Evolutionary conservation across 345 rosid species (phyloP), one percentile per base, ranked within the genome.

Genomic region (Citrus maxima): DNA sequence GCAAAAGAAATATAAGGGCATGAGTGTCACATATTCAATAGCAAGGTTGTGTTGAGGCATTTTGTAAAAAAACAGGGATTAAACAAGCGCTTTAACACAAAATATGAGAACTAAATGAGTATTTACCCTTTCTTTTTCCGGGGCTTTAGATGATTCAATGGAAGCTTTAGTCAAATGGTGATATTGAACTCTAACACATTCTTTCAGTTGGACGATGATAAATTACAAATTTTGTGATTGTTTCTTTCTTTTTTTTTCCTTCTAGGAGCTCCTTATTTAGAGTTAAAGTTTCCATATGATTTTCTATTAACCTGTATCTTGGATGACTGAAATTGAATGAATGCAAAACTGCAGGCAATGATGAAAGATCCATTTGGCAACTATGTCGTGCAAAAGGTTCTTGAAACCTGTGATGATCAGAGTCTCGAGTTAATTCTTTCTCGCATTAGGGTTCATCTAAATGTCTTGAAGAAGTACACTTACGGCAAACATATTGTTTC

Each of bases 311-410:
- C 58, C 12, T 4, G 5, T 14, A 59, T 54, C 1, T 46, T 46
- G 37, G 2, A 61, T 68, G 55, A 10, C 34, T 27, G 28, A 56
- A 21, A 46, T 67, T 25, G 68, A 62, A 73, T 72, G 37, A 55
- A 51, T 81, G 59, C 59, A 25, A 77, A 78, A 73, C 76, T 81
- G 88, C 95, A 92, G 99, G 98, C 93, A 13, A 94, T 96, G 99
- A 96, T 96, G 98, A 96, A 93, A 81, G 99, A 96, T 87, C 97
- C 98, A 46, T 94, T 90, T 60, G 99, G 98, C 81, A 96, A 96
- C 86, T 96, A 96, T 76, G 99, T 96, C 3, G 98, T 93, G 76
- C 98, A 93, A 74, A 95, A 93, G 88, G 97, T 95, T 83, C 89
- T 95, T 34, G 99, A 96, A 79, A 93, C 97, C 77, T 95, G 97